A percentile compares a stretch with the other conserved stretches of the same genome.
phyloP scores from a whole-genome alignment of 768 basidiomycete species.

The Leccinum longicurvipes region DNA sequence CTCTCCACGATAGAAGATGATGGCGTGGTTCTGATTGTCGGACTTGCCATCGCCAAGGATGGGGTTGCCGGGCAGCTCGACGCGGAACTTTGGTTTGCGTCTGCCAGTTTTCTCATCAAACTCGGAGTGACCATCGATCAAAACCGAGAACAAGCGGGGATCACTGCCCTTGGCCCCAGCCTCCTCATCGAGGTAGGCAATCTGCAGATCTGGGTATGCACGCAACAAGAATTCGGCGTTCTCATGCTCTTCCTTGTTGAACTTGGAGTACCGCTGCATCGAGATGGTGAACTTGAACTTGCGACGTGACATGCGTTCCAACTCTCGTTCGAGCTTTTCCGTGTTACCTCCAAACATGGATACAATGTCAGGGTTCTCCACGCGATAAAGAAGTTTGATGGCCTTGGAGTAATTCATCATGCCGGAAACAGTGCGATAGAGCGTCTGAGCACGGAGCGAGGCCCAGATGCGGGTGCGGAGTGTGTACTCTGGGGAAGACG shows the following conservation, averaged over 20 bases:
- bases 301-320: conserved; percentile 94
- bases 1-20: conserved; percentile 98
- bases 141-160: conserved; percentile 81
- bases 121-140: conserved; percentile 98
- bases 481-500: conserved; percentile 96
- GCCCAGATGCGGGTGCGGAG: conserved; percentile 99
- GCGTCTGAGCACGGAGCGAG: conserved; percentile 93
- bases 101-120: conserved; percentile 84
- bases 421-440: conserved; percentile 97
- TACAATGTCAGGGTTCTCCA: conserved; percentile 97
- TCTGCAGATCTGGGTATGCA: conserved; percentile 97
- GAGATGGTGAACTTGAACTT: conserved; percentile 99
- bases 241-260: conserved; percentile 98
- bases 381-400: conserved; percentile 97
- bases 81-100: conserved; percentile 93
- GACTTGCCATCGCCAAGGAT: conserved; percentile 99
- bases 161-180: conserved; percentile 86
- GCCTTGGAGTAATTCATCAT: conserved; percentile 99
- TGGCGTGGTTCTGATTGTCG: conserved; percentile 99
- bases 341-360: conserved; percentile 96
- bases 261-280: conserved; percentile 99
- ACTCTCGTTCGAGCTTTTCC: conserved; percentile 90
- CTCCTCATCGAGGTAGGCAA: conserved; percentile 97
- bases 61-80: conserved; percentile 97
- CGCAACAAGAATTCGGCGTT: conserved; percentile 97